Evolutionary conservation across 148 eudicot species (phyloP).

Genomic region (Tetragonia tetragonoides): DNA sequence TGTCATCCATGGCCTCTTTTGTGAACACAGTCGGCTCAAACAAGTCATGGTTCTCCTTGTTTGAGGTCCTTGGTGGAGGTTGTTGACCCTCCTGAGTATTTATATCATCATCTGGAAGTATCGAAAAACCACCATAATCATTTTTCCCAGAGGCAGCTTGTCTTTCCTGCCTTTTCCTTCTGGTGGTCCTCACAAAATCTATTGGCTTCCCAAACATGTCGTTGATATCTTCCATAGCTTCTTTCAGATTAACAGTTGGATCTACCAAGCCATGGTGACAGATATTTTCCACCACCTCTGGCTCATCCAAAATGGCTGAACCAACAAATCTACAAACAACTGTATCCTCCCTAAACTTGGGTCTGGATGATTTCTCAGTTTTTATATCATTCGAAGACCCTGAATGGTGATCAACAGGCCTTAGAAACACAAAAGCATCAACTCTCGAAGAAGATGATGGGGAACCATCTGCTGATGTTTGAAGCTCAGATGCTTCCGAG

Average conservation of each 20-base stretch:
- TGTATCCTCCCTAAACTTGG: slow-evolving; percentile 70
- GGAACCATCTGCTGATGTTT: slow-evolving; percentile 30
- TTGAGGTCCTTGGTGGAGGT: slow-evolving; percentile 38
- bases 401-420: slow-evolving; percentile 48
- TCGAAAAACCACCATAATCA: slow-evolving; percentile 49
- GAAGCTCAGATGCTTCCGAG: slow-evolving; percentile 30
- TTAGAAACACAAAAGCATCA: slow-evolving; percentile 50
- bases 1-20: slow-evolving; percentile 86
- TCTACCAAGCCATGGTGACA: slow-evolving; percentile 98
- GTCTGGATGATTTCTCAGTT: slow-evolving; percentile 30
- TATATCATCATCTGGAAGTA: slow-evolving; percentile 72
- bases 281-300: slow-evolving; percentile 86
- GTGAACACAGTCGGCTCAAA: slow-evolving; percentile 83
- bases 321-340: slow-evolving; percentile 87
- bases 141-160: slow-evolving; percentile 33
- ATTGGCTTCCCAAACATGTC: slow-evolving; percentile 96
- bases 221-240: slow-evolving; percentile 93
- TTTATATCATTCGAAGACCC: slow-evolving; percentile 44
- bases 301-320: slow-evolving; percentile 71
- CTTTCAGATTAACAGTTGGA: slow-evolving; percentile 85
- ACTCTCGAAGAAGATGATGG: slow-evolving; percentile 30
- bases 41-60: slow-evolving; percentile 47
- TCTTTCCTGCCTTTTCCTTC: slow-evolving; percentile 53
- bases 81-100: slow-evolving; percentile 28
- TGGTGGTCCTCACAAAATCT: slow-evolving; percentile 71